These are phyloP conservation scores for Eustoma russellianum DNA, from an alignment of 257 asterid species.

Conservation along the genomic window DNA sequence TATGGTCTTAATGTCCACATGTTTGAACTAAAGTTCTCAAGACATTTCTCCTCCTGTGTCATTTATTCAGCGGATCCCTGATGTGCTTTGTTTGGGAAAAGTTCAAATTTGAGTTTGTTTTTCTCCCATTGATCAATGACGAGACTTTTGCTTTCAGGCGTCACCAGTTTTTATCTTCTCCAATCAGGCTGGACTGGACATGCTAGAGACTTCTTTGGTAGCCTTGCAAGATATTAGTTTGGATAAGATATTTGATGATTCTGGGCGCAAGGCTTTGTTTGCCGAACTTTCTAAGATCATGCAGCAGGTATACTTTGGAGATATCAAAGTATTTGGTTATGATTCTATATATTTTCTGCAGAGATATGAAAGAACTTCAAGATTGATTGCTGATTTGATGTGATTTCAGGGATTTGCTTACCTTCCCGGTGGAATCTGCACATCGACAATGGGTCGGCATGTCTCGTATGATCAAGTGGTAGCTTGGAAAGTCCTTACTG, in stretches of 20 bases:
- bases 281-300: constrained; percentile 77
- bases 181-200: constrained; percentile 89
- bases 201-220: constrained; percentile 91
- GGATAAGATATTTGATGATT: constrained; percentile 79
- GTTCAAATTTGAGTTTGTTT: not conserved
- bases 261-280: constrained; percentile 63
- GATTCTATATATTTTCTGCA: not conserved
- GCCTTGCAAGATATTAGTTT: constrained; percentile 80
- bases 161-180: constrained; percentile 78
- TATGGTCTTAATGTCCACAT: too few relatives aligned
- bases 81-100: not conserved
- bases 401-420: constrained; percentile 53
- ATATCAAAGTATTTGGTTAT: too few relatives aligned
- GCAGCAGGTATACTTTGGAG: constrained; percentile 61
- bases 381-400: not conserved
- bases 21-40: too few relatives aligned
- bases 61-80: not conserved
- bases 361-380: not conserved
- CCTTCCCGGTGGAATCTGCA: constrained; percentile 84
- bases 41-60: too few relatives aligned
- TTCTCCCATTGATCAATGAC: too few relatives aligned
- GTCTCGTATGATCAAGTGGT: constrained; percentile 79
- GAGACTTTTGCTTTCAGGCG: constrained; percentile 46
- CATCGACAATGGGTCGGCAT: constrained; percentile 98
- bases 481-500: constrained; percentile 88